Evolutionary conservation across 73 alveolate species (phyloP).

Genomic region (Paramecium caudatum): DNA sequence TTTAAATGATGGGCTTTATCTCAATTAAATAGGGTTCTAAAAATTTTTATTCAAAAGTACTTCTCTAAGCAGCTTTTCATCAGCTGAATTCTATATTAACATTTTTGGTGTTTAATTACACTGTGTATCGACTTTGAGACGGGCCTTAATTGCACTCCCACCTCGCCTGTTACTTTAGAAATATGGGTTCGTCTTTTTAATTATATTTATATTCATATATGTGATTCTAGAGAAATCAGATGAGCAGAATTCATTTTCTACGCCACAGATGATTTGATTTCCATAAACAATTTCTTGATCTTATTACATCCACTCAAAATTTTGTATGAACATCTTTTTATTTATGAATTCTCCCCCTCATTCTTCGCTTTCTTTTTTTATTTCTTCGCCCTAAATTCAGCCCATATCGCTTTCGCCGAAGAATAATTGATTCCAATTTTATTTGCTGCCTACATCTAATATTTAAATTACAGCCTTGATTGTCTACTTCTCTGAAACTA

Average conservation of each 20-base stretch:
- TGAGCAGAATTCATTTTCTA: background rate
- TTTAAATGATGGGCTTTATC: constrained; percentile 43
- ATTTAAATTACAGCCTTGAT: background rate
- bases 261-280: constrained; percentile 45
- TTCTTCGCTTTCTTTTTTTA: background rate
- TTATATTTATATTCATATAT: constrained; percentile 39
- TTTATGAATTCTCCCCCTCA: background rate
- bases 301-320: background rate
- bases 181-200: background rate
- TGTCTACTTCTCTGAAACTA: background rate
- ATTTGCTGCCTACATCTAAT: background rate
- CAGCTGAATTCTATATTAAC: background rate
- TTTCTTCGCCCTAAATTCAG: constrained; percentile 37
- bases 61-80: background rate
- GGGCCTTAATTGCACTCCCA: background rate
- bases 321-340: constrained; percentile 27
- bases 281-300: constrained; percentile 40
- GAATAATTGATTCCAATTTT: constrained; percentile 48
- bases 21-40: background rate
- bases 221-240: background rate
- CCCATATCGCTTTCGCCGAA: constrained; percentile 57
- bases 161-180: constrained; percentile 4
- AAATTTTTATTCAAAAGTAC: background rate
- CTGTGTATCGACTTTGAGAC: background rate
- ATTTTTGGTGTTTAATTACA: constrained; percentile 6